phyloP scores from a whole-genome alignment of 164 flowering plant species.

The Aristolochia contorta region DNA sequence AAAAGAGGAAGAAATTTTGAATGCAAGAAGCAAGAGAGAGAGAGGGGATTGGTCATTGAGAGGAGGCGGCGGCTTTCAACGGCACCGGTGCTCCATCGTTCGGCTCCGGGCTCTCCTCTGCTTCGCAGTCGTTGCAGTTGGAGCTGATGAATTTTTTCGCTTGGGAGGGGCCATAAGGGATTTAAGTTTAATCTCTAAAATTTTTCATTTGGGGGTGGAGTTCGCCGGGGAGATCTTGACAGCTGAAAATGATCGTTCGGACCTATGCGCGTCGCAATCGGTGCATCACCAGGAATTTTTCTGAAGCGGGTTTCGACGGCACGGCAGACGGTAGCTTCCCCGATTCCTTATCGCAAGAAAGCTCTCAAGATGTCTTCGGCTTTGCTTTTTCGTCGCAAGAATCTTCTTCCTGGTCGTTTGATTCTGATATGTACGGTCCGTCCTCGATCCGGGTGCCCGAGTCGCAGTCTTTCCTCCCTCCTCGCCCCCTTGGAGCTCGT shows the following conservation, averaged over 20 bases:
- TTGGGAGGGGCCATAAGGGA: too few relatives aligned
- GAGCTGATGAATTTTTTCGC: too few relatives aligned
- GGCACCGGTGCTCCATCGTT: too few relatives aligned
- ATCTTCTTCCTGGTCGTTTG: constrained; percentile 49
- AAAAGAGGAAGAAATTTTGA: too few relatives aligned
- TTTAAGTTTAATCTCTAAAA: too few relatives aligned
- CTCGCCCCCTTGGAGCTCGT: constrained; percentile 5
- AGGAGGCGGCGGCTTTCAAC: too few relatives aligned
- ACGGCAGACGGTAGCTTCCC: constrained; percentile 22
- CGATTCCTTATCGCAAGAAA: constrained; percentile 39
- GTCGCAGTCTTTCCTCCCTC: constrained; percentile 12
- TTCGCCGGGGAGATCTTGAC: too few relatives aligned
- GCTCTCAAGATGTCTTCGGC: constrained; percentile 35
- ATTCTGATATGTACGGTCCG: constrained; percentile 21
- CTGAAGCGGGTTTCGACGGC: constrained; percentile 30
- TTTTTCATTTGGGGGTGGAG: too few relatives aligned
- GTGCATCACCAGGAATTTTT: constrained; percentile 25
- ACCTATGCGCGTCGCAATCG: constrained; percentile 76
- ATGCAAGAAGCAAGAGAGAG: too few relatives aligned
- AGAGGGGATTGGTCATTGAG: too few relatives aligned
- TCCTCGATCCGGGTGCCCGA: constrained; percentile 8
- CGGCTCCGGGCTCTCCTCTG: too few relatives aligned
- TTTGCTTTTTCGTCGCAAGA: constrained; percentile 59
- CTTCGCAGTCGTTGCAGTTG: too few relatives aligned
- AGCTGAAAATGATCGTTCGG: constrained; percentile 58